Conservation (phyloP, 2,329 filamentous ascomycete genomes). For the Helotiales sp. region DNA sequence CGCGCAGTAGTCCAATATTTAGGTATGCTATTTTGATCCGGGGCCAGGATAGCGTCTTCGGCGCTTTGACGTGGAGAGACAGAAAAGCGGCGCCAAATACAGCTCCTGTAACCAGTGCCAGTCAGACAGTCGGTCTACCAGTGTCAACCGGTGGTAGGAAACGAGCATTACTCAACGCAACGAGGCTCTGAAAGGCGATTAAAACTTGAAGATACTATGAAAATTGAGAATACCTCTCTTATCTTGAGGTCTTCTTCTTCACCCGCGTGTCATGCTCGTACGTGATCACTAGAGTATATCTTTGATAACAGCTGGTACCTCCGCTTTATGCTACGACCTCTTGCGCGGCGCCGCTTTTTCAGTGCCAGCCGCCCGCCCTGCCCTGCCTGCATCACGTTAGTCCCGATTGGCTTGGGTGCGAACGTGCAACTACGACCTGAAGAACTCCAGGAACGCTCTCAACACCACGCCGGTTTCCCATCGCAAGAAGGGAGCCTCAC, state of each 20-base stretch:
- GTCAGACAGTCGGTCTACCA: no score
- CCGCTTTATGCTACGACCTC: background rate
- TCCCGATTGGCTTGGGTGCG: conserved; percentile 7
- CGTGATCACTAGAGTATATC: no score
- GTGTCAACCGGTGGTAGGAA: no score
- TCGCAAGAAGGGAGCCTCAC: conserved; percentile 1
- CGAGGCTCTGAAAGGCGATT: background rate
- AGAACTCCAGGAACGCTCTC: background rate
- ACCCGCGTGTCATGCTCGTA: no score
- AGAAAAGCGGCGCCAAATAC: background rate
- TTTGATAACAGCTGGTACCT: background rate
- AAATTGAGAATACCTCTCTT: no score
- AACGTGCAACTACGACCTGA: conserved; percentile 4
- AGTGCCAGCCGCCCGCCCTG: background rate
- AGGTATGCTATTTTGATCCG: conserved; percentile 12
- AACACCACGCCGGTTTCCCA: conserved; percentile 3
- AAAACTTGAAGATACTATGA: background rate
- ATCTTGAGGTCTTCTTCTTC: no score
- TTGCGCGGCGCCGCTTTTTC: background rate
- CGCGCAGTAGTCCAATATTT: conserved; percentile 10
- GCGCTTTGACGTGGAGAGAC: conserved; percentile 1
- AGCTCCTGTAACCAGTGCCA: background rate
- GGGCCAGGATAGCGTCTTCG: background rate
- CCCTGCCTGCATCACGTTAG: conserved; percentile 3
- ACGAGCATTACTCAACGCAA: background rate